These are phyloP conservation scores for Fusarium dlaminii DNA, from an alignment of 2,329 filamentous ascomycete species.

Conservation along the genomic window DNA sequence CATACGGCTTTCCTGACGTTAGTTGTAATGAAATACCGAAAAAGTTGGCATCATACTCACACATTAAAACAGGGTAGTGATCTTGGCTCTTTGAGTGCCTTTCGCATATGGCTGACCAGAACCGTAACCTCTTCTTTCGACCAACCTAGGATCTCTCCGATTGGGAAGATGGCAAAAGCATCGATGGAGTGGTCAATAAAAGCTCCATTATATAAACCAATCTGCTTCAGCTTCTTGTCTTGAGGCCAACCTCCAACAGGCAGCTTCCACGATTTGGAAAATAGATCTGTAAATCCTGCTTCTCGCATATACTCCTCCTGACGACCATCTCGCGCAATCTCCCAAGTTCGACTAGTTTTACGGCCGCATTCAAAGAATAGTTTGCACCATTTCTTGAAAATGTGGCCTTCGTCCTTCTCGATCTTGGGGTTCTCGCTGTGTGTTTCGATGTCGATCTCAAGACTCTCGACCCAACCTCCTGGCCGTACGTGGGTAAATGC, in stretches of 20 bases:
- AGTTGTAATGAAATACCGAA: not conserved
- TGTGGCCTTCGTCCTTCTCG: slow-evolving; percentile 20
- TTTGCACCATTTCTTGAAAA: slow-evolving; percentile 30
- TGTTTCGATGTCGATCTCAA: slow-evolving; percentile 32
- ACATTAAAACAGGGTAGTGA: not conserved
- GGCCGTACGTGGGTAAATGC: slow-evolving; percentile 59
- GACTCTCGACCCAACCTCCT: slow-evolving; percentile 32
- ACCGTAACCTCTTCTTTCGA: slow-evolving; percentile 10
- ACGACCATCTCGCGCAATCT: slow-evolving; percentile 29
- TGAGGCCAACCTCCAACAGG: slow-evolving; percentile 29
- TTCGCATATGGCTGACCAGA: slow-evolving; percentile 25
- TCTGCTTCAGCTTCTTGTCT: slow-evolving; percentile 25
- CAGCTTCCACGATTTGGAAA: slow-evolving; percentile 23
- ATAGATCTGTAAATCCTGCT: slow-evolving; percentile 28
- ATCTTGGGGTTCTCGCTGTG: slow-evolving; percentile 26
- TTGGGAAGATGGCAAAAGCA: slow-evolving; percentile 23
- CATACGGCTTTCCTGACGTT: not conserved
- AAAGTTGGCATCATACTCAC: not conserved
- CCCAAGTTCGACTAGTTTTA: slow-evolving; percentile 40
- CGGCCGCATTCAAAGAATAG: slow-evolving; percentile 40
- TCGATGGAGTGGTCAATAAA: slow-evolving; percentile 29
- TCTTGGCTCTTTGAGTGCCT: slow-evolving; percentile 10
- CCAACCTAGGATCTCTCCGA: slow-evolving; percentile 31
- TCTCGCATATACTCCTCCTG: slow-evolving; percentile 34
- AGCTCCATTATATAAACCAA: slow-evolving; percentile 19